Evolutionary conservation across 257 asterid species (phyloP).

Genomic region (Orobanche coerulescens): DNA sequence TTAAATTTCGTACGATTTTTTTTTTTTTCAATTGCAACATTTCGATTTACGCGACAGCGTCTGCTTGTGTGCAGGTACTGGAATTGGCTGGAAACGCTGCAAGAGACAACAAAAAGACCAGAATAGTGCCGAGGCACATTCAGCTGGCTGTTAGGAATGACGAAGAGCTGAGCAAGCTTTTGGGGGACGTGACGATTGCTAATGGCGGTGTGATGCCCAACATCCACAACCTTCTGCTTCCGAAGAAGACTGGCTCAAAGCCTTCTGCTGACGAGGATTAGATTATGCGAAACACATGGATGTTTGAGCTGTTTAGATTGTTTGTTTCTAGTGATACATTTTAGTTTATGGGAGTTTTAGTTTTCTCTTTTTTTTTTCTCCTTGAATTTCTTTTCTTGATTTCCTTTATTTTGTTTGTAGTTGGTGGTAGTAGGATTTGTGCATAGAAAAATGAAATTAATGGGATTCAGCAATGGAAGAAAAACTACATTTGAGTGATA

Average conservation of each 20-base stretch:
- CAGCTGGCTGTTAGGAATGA: conserved; percentile 35
- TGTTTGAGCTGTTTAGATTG: background rate
- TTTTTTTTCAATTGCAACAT: background rate
- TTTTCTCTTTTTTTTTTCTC: background rate
- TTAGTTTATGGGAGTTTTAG: conserved; percentile 12
- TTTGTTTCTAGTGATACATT: background rate
- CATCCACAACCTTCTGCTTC: conserved; percentile 34
- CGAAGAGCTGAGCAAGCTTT: conserved; percentile 32
- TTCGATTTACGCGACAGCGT: background rate
- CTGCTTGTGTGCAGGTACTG: conserved; percentile 20
- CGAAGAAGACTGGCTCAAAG: conserved; percentile 32
- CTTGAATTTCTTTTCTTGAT: background rate
- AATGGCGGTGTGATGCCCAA: conserved; percentile 37
- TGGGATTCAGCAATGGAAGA: background rate
- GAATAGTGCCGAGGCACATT: conserved; percentile 33
- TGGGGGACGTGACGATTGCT: conserved; percentile 32
- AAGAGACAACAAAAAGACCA: conserved; percentile 35
- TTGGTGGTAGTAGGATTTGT: conserved; percentile 18
- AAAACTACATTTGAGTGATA: background rate
- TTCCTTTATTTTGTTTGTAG: background rate
- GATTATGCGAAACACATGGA: background rate
- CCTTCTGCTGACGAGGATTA: conserved; percentile 30
- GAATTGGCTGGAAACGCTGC: conserved; percentile 39
- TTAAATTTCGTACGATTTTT: background rate
- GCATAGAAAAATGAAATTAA: conserved; percentile 21